A percentile compares a stretch with the other conserved stretches of the same genome.
phyloP scores from a whole-genome alignment of 106 monocot species.

The Platanthera guangdongensis region DNA sequence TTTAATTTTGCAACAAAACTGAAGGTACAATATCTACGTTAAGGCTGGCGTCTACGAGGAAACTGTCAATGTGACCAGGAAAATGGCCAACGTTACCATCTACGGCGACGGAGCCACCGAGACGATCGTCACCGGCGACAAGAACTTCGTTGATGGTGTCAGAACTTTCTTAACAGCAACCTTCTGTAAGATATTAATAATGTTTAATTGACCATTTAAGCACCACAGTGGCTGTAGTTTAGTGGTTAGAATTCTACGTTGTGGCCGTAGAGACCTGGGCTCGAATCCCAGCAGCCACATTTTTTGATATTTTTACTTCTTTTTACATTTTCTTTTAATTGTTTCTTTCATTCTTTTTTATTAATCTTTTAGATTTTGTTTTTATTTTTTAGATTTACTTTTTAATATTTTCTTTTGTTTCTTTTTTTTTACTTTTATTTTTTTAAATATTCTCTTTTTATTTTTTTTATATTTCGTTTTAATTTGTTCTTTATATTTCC shows the following conservation, averaged over 20 bases:
- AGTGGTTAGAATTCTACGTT: conserved; percentile 78
- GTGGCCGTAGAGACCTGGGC: conserved; percentile 80
- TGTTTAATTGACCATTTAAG: neutral
- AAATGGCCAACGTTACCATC: conserved; percentile 17
- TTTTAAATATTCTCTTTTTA: neutral
- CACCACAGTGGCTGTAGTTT: conserved; percentile 55
- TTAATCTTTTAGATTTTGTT: too few relatives aligned
- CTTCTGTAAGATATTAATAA: conserved; percentile 15
- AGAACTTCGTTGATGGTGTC: conserved; percentile 35
- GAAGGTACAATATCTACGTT: conserved; percentile 13
- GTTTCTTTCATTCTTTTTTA: too few relatives aligned
- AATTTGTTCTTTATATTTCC: too few relatives aligned
- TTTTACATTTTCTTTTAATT: too few relatives aligned
- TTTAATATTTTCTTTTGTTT: too few relatives aligned
- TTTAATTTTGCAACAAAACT: too few relatives aligned
- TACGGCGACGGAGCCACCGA: conserved; percentile 14
- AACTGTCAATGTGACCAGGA: conserved; percentile 23
- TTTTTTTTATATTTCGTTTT: neutral
- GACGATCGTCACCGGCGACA: conserved; percentile 20
- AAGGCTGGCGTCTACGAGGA: conserved; percentile 15
- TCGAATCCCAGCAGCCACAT: conserved; percentile 77
- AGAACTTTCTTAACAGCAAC: conserved; percentile 46
- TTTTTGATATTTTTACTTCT: too few relatives aligned
- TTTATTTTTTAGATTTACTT: too few relatives aligned
- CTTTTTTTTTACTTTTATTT: neutral